Base-by-base conservation (phyloP, 805 yeast species). In the Tanozyma kutaoensis region DNA sequence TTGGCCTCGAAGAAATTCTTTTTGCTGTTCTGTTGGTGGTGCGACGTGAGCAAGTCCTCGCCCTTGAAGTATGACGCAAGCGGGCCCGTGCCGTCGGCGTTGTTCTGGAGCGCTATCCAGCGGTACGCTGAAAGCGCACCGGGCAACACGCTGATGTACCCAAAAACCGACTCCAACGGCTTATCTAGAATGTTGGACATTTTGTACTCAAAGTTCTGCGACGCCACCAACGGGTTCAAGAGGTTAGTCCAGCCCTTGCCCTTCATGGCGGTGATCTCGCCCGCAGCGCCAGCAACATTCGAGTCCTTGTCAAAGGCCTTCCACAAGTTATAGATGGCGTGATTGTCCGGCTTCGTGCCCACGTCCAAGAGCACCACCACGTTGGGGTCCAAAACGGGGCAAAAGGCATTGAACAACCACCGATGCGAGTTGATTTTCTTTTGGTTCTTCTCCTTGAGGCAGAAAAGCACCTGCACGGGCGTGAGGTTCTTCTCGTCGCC, bases 211-310 rank as follows among this genome's bases (percentile, higher is more conserved):
- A 88, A 88, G 48, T 88, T 88, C 49, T 88, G 97, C 1, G 95
- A 82, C 1, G 96, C 96, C 25, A 88, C 95, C 23, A 88, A 58
- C 8, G 97, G 97, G 50, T 88, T 88, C 14, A 81, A 49, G 34
- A 91, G 58, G 37, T 86, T 82, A 14, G 57, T 43, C 69, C 96
- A 84, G 16, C 74, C 78, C 41, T 74, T 79, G 24, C 98, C 99
- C 42, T 84, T 85, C 81, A 88, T 77, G 0, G 97, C 84, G 35
- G 79, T 79, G 46, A 91, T 86, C 51, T 91, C 97, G 35, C 99
- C 99, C 10, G 97, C 96, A 1, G 95, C 98, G 36, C 99, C 99
- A 1, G 95, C 99, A 28, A 91, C 95, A 42, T 88, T 86, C 2
- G 96, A 85, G 47, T 91, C 96, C 39, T 74, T 68, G 50, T 91